phyloP scores from a whole-genome alignment of 176 grass and related monocot species.

The Ananas comosus region DNA sequence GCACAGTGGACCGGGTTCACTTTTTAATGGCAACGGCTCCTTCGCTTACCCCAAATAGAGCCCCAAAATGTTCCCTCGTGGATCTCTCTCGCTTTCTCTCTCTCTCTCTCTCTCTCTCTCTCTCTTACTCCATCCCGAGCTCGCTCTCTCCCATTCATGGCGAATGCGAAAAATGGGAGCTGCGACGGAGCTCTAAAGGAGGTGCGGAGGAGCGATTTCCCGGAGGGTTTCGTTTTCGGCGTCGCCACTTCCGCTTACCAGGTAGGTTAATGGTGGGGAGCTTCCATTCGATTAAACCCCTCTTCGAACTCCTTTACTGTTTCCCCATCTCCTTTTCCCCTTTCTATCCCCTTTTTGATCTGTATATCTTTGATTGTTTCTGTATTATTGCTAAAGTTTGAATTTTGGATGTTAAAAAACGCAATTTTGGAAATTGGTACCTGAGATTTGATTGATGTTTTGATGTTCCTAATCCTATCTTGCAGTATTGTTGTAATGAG shows the following conservation, averaged over 20 bases:
- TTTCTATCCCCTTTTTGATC: background rate
- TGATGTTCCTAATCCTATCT: no score
- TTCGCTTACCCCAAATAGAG: background rate
- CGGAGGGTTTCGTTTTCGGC: constrained; percentile 75
- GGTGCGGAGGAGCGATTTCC: constrained; percentile 59
- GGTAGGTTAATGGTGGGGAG: constrained; percentile 5
- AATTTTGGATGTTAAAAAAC: no score
- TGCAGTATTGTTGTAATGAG: no score
- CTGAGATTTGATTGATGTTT: no score
- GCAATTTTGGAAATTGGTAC: no score
- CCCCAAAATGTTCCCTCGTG: background rate
- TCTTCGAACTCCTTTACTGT: background rate
- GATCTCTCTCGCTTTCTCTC: background rate
- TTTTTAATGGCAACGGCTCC: background rate
- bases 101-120: background rate
- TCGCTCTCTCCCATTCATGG: constrained; percentile 8
- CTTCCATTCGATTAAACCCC: background rate
- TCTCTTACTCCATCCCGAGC: background rate
- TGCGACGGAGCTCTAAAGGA: constrained; percentile 16
- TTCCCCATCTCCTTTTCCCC: background rate
- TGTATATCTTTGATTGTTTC: no score
- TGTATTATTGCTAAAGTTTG: no score
- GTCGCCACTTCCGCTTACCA: constrained; percentile 90
- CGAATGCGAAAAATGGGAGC: constrained; percentile 33
- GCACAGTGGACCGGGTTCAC: background rate